These are phyloP conservation scores for Dipodascus albidus DNA, from an alignment of 805 yeast genomes.

Conservation along the genomic window DNA sequence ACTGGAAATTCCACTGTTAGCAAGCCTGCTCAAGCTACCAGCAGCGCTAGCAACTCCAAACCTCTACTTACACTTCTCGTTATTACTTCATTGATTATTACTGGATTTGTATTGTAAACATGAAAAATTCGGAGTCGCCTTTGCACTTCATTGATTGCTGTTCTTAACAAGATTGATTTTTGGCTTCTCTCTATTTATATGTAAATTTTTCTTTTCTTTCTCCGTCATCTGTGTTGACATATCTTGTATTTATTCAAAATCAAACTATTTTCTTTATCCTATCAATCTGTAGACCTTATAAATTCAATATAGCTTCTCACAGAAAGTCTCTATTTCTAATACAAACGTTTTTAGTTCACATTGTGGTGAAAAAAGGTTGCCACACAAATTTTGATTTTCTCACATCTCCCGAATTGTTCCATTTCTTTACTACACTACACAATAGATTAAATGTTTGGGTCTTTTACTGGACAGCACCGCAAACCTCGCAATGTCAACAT, in stretches of 20 bases:
- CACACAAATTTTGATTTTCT: background rate
- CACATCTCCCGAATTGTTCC: background rate
- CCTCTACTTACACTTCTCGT: background rate
- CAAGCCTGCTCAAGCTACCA: background rate
- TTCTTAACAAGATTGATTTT: no score
- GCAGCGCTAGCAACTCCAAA: background rate
- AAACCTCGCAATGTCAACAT: constrained; percentile 53
- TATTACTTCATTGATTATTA: background rate
- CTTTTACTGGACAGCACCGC: constrained; percentile 53
- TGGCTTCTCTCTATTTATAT: no score
- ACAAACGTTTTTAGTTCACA: no score
- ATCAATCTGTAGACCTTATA: background rate
- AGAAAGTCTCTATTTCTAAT: no score
- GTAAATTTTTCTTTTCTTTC: background rate
- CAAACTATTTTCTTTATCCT: background rate
- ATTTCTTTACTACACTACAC: no score
- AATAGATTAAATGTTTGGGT: constrained; percentile 5
- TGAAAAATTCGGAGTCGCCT: no score
- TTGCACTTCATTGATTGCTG: no score
- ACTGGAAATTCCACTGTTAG: background rate
- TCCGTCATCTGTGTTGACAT: background rate
- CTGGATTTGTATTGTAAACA: background rate
- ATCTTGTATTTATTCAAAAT: background rate
- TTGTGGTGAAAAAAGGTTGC: background rate
- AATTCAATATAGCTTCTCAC: no score